These are phyloP conservation scores for Eucalyptus microcorys DNA, from an alignment of 345 rosid species.

Conservation along the genomic window DNA sequence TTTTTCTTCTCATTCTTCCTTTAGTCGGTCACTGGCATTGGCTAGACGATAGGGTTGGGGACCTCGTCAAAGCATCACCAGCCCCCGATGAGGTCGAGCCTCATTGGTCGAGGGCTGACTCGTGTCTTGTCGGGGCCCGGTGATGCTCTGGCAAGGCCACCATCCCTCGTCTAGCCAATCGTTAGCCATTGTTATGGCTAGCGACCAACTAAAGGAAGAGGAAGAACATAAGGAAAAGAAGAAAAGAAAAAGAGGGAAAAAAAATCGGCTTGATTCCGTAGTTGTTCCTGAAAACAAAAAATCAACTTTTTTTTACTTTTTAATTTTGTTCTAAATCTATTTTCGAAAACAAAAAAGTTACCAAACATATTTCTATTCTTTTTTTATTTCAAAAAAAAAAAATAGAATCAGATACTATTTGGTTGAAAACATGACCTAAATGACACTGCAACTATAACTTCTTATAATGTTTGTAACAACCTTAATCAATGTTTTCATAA, in stretches of 20 bases:
- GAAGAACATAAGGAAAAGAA: too few relatives aligned
- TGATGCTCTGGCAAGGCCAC: rapidly evolving
- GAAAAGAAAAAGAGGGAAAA: too few relatives aligned
- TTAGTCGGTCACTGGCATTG: too few relatives aligned
- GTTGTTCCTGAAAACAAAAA: rapidly evolving
- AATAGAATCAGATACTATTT: rapidly evolving
- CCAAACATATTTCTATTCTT: rapidly evolving
- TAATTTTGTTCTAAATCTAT: rapidly evolving
- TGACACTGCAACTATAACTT: neutral
- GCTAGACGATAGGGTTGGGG: rapidly evolving
- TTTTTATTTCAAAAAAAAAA: too few relatives aligned
- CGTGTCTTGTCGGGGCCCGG: rapidly evolving
- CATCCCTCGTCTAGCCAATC: rapidly evolving
- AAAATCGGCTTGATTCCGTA: rapidly evolving
- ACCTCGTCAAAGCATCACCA: rapidly evolving
- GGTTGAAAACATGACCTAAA: rapidly evolving
- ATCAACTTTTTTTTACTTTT: too few relatives aligned
- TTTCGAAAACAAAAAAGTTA: rapidly evolving
- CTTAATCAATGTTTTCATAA: neutral
- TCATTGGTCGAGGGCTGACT: rapidly evolving
- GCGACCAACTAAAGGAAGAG: rapidly evolving
- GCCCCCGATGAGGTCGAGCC: rapidly evolving
- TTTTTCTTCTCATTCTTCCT: too few relatives aligned
- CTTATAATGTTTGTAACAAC: neutral
- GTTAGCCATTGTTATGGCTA: rapidly evolving